Evolutionary conservation across 129 eudicot species (phyloP).

Genomic region (Flaveria ramosissima): DNA sequence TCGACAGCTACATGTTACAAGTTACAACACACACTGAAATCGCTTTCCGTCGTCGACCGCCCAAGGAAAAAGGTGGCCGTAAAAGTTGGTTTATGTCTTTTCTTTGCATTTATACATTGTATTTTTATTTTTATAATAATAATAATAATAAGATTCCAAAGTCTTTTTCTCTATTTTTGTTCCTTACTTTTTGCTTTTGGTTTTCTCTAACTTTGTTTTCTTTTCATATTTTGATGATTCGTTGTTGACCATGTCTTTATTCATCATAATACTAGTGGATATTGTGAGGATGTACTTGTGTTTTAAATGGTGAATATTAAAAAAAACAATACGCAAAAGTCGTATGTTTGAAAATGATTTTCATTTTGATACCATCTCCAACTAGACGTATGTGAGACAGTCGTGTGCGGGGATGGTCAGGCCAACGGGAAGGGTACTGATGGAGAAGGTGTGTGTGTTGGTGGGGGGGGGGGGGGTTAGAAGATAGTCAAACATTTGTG

Average conservation of each 20-base stretch:
- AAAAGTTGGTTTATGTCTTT: conserved; percentile 35
- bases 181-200: neutral
- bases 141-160: neutral
- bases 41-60: conserved; percentile 35
- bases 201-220: neutral
- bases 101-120: neutral
- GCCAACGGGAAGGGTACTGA: too few species aligned
- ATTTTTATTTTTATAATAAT: too few species aligned
- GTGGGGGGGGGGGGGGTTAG: too few species aligned
- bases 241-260: neutral
- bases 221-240: neutral
- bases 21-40: conserved; percentile 33
- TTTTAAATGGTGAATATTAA: neutral
- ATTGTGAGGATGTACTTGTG: neutral
- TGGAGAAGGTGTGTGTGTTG: too few species aligned
- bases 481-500: too few species aligned
- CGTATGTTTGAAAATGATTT: neutral
- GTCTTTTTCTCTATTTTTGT: neutral
- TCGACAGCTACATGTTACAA: neutral
- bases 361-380: too few species aligned
- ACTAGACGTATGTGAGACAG: too few species aligned
- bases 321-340: too few species aligned
- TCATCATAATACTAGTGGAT: neutral
- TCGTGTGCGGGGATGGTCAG: too few species aligned
- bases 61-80: conserved; percentile 28